A percentile compares a stretch with the other conserved stretches of the same genome.
phyloP scores from a whole-genome alignment of 2,329 filamentous ascomycete genomes.

The Metarhizium guizhouense region DNA sequence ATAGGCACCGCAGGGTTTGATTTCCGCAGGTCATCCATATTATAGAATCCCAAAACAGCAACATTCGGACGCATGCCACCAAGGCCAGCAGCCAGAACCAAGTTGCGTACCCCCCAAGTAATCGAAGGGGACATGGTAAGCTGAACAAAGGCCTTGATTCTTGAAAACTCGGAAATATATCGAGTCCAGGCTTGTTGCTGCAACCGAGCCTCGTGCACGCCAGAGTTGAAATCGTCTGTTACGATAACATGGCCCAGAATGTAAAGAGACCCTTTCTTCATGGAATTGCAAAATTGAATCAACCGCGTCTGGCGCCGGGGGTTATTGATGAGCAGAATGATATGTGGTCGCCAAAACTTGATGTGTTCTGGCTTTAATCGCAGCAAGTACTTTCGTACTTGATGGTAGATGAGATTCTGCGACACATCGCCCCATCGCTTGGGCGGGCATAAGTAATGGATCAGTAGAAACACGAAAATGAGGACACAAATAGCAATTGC shows the following conservation, averaged over 20 bases:
- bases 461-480: conserved; percentile 69
- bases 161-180: conserved; percentile 72
- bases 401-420: conserved; percentile 76
- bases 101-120: conserved; percentile 77
- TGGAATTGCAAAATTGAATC: conserved; percentile 83
- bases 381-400: conserved; percentile 79
- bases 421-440: conserved; percentile 89
- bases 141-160: conserved; percentile 84
- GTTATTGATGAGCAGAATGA: conserved; percentile 75
- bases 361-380: conserved; percentile 81
- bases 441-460: conserved; percentile 77
- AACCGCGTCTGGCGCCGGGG: conserved; percentile 73
- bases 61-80: conserved; percentile 89
- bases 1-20: conserved; percentile 48
- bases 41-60: conserved; percentile 71
- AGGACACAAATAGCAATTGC: conserved; percentile 65
- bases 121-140: conserved; percentile 73
- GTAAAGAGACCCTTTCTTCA: conserved; percentile 82
- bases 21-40: conserved; percentile 64
- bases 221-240: conserved; percentile 68
- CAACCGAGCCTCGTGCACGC: conserved; percentile 70
- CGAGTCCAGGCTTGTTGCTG: conserved; percentile 79
- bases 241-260: conserved; percentile 85
- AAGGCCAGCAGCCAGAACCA: conserved; percentile 71
- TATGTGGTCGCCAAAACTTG: conserved; percentile 88